phyloP scores from a whole-genome alignment of 1,139 yeast species.

The Blastobotrys proliferans region DNA sequence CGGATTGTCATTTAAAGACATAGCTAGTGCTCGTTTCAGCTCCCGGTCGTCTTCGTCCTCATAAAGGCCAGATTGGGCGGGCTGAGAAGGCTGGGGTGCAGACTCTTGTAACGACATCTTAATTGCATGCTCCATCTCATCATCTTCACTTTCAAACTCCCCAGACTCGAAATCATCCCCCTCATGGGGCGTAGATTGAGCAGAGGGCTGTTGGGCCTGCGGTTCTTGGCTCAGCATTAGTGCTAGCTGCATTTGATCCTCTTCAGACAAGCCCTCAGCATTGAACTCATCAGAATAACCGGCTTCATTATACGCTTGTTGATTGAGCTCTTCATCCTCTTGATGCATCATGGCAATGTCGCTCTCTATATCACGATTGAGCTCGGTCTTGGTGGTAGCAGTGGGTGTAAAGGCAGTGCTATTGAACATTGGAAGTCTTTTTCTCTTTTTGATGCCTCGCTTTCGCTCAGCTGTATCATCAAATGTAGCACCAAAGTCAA shows the following conservation, averaged over 20 bases:
- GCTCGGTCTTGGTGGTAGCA: slow-evolving; percentile 9
- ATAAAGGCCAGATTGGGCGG: not conserved
- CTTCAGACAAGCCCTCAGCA: slow-evolving; percentile 40
- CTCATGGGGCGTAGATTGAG: not conserved
- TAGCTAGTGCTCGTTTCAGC: slow-evolving; percentile 15
- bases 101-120: slow-evolving; percentile 9
- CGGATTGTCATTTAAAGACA: slow-evolving; percentile 10
- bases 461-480: slow-evolving; percentile 26
- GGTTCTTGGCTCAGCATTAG: slow-evolving; percentile 34
- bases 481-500: slow-evolving; percentile 51
- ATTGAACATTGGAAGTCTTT: slow-evolving; percentile 7
- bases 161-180: not conserved
- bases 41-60: slow-evolving; percentile 14
- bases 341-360: slow-evolving; percentile 32
- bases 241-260: slow-evolving; percentile 42
- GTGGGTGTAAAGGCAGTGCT: slow-evolving; percentile 7
- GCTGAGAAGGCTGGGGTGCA: too few species aligned
- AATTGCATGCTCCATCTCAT: slow-evolving; percentile 10
- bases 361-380: slow-evolving; percentile 26
- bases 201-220: not conserved
- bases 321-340: slow-evolving; percentile 36
- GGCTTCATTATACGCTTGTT: slow-evolving; percentile 27
- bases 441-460: slow-evolving; percentile 28
- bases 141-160: not conserved
- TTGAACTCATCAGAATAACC: slow-evolving; percentile 24